A percentile compares a stretch with the other conserved stretches of the same genome.
These are phyloP conservation scores for Pharus latifolius DNA, from an alignment of 176 grass and related monocot genomes.

Conservation along the genomic window DNA sequence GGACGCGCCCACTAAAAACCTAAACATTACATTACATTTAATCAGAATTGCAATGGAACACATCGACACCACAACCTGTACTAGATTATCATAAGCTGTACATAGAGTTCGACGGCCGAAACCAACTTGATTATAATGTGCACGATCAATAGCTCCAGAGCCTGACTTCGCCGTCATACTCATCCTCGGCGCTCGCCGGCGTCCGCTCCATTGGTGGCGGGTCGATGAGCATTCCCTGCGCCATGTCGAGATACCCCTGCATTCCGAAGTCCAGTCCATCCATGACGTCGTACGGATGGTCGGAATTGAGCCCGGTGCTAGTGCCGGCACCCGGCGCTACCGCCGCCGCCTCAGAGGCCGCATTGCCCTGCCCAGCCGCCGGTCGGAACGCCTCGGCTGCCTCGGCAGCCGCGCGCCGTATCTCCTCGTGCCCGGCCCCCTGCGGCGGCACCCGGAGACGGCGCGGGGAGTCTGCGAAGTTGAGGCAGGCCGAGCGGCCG, in stretches of 20 bases:
- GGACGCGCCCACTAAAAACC: constrained; percentile 14
- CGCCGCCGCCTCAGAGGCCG: neutral
- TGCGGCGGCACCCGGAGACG: constrained; percentile 32
- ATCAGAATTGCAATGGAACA: constrained; percentile 22
- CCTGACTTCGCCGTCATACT: constrained; percentile 19
- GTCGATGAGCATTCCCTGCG: constrained; percentile 63
- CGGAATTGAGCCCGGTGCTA: neutral
- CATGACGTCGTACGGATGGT: neutral
- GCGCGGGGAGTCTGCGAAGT: constrained; percentile 68
- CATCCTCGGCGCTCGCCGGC: constrained; percentile 13
- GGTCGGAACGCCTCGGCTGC: constrained; percentile 44
- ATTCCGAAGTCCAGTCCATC: constrained; percentile 48
- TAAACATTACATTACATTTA: constrained; percentile 10
- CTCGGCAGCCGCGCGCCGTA: constrained; percentile 51
- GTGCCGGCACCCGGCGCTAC: neutral
- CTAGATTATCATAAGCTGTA: neutral
- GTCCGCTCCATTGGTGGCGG: constrained; percentile 2
- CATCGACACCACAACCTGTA: neutral
- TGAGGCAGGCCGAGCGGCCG: constrained; percentile 59
- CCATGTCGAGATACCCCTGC: constrained; percentile 65
- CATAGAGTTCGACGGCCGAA: neutral
- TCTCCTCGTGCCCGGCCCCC: constrained; percentile 33
- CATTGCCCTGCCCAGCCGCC: neutral
- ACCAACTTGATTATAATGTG: neutral
- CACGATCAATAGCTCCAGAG: constrained; percentile 57